Conservation (phyloP, 176 grass and related monocot species). For the Carex scoparia region DNA sequence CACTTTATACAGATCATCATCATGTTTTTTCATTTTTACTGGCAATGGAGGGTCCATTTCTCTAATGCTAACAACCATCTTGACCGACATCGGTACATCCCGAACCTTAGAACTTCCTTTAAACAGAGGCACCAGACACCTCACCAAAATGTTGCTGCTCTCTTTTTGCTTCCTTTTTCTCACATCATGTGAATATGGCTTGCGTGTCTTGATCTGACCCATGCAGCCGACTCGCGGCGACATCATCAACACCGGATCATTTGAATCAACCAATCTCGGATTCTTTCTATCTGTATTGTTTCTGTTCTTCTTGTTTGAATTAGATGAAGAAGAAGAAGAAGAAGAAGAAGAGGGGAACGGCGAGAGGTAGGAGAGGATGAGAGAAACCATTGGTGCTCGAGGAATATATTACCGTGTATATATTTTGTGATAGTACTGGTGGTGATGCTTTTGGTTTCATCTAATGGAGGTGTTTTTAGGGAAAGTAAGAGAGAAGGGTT, state of each 20-base stretch:
- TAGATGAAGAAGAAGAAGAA: not conserved
- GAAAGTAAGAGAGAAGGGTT: not conserved
- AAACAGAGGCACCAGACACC: not conserved
- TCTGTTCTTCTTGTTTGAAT: not conserved
- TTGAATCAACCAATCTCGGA: not conserved
- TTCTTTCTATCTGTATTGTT: slow-evolving; percentile 2
- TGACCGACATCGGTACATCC: not conserved
- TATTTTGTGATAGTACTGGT: not conserved
- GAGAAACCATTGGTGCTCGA: not conserved
- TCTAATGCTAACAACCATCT: not conserved
- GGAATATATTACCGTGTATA: not conserved
- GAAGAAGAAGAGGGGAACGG: not conserved
- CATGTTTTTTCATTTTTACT: not conserved
- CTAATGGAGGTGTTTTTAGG: not conserved
- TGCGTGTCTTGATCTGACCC: slow-evolving; percentile 26
- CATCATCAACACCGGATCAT: not conserved
- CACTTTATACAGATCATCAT: slow-evolving; percentile 5
- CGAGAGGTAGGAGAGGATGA: not conserved
- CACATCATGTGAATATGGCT: not conserved
- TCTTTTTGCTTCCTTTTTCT: not conserved
- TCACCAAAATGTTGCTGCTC: not conserved
- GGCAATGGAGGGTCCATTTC: slow-evolving; percentile 27
- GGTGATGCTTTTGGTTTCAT: not conserved
- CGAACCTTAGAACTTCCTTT: not conserved
- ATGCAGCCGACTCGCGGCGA: slow-evolving; percentile 23